These are phyloP conservation scores for Mucor piriformis DNA, from an alignment of 371 early-diverging fungal species.

Conservation along the genomic window DNA sequence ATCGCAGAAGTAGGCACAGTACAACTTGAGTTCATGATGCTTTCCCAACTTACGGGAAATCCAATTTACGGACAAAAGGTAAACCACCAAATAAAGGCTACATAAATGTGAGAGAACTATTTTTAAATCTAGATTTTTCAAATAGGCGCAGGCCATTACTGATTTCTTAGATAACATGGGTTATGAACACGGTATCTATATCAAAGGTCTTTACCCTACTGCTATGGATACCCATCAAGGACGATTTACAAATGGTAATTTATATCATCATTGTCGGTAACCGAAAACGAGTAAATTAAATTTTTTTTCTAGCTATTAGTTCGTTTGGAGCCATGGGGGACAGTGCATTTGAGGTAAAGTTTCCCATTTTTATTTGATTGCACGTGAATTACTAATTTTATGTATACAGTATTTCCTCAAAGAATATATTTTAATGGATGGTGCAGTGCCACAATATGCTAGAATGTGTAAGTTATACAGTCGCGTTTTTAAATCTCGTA, in stretches of 20 bases:
- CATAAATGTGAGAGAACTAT: no score
- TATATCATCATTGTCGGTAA: neutral
- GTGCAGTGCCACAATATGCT: slow-evolving; percentile 50
- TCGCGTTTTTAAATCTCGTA: no score
- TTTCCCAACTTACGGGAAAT: slow-evolving; percentile 74
- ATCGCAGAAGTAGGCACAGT: slow-evolving; percentile 89
- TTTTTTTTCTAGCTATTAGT: slow-evolving; percentile 28
- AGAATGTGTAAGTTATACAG: slow-evolving; percentile 59
- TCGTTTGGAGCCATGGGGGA: slow-evolving; percentile 60
- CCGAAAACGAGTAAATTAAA: neutral
- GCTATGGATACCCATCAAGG: slow-evolving; percentile 41
- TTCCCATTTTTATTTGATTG: neutral
- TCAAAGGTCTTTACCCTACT: slow-evolving; percentile 63
- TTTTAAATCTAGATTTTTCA: no score
- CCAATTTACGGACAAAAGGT: slow-evolving; percentile 62
- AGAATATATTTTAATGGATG: slow-evolving; percentile 64
- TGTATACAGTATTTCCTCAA: slow-evolving; percentile 82
- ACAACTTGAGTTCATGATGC: slow-evolving; percentile 83
- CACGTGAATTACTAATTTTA: neutral
- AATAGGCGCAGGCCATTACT: slow-evolving; percentile 54
- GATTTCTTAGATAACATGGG: slow-evolving; percentile 47
- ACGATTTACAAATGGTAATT: slow-evolving; percentile 39
- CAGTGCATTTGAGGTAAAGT: slow-evolving; percentile 54
- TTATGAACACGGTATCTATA: slow-evolving; percentile 44
- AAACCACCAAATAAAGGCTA: neutral